Base-by-base conservation (phyloP, 2,329 filamentous ascomycete genomes). In the Clonostachys sp. region DNA sequence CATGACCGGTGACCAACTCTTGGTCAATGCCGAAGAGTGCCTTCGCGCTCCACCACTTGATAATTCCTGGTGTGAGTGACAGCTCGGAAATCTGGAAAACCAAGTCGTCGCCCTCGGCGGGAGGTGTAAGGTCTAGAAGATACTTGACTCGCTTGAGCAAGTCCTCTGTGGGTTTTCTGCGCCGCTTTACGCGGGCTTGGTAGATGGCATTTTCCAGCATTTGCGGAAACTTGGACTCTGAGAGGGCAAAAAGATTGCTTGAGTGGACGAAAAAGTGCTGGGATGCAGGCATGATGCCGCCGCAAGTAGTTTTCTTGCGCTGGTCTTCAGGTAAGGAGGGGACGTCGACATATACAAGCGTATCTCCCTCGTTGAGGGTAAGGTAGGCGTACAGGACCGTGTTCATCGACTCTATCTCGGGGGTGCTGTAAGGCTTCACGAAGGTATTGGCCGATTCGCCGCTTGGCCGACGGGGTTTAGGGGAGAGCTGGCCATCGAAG, bases 51-150 rank as follows among this genome's bases (percentile, higher is more conserved):
- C 74, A 75, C 83, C 83, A 86, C 14, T 69, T 67, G 30, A 73
- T 72, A 34, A 86, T 70, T 1, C 75, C 74, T 5, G 67, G 61
- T 0, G 82, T 77, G 46, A 84, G 74, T 12, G 75, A 84, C 12
- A 86, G 56, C 48, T 81, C 75, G 1, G 78, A 78, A 48, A 83
- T 70, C 49, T 80, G 68, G 20, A 79, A 74, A 2, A 84, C 76
- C 10, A 81, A 73, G 12, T 85, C 83, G 3, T 86, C 81, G 2
- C 81, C 84, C 57, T 84, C 77, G 0, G 64, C 63, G 1, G 78
- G 74, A 1, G 83, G 84, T 1, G 82, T 86, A 12, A 87, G 67
- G 53, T 88, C 83, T 35, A 88, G 55, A 16, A 86, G 65, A 52
- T 78, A 86, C 48, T 74, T 73, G 56, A 86, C 64, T 1, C 71